phyloP scores from a whole-genome alignment of 2,329 filamentous ascomycete genomes.

The Hymenoscyphus scutula region DNA sequence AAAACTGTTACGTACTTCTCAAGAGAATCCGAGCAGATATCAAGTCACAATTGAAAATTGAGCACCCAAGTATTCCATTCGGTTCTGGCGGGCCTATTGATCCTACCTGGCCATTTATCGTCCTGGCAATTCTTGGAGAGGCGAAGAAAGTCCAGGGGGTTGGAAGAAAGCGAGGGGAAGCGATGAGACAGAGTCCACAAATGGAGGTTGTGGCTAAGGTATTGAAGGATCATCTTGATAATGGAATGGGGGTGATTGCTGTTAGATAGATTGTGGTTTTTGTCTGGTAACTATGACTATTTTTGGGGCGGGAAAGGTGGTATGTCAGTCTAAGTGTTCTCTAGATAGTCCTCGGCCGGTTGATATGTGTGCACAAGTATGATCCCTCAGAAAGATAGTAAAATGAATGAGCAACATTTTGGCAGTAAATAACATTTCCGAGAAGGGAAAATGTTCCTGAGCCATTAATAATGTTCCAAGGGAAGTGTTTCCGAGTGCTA shows the following conservation, averaged over 20 bases:
- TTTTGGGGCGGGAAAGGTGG: no score
- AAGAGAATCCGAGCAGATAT: conserved; percentile 1
- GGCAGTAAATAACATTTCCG: no score
- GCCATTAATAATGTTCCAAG: no score
- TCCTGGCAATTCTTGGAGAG: background rate
- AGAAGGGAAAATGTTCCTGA: no score
- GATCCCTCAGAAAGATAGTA: no score
- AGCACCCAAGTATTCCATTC: background rate
- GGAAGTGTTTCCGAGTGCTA: no score
- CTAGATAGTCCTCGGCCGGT: no score
- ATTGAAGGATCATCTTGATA: background rate
- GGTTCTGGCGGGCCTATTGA: background rate
- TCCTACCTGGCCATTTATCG: background rate
- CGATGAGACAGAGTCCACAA: background rate
- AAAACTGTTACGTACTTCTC: background rate
- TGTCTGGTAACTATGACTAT: no score
- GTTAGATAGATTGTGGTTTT: background rate
- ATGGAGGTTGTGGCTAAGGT: conserved; percentile 1
- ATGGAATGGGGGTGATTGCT: background rate
- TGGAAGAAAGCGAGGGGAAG: background rate
- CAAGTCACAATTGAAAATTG: background rate
- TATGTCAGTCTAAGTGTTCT: no score
- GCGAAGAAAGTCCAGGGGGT: background rate
- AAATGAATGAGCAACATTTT: no score
- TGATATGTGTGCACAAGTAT: no score